Base-by-base conservation (phyloP, 768 basidiomycete genomes). In the Goffeauzyma gilvescens region DNA sequence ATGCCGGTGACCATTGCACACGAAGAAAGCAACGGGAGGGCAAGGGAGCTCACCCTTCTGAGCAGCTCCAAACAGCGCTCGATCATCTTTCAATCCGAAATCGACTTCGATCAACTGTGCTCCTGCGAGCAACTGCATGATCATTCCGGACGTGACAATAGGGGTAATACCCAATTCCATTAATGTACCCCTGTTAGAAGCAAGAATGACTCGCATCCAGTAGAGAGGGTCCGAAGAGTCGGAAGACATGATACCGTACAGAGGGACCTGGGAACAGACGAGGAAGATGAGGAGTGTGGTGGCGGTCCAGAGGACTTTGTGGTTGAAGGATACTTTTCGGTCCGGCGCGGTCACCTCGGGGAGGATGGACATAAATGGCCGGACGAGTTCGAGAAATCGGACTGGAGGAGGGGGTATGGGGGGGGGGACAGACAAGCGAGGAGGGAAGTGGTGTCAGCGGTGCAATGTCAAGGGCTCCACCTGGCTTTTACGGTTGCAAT, bases 181-280 rank as follows among this genome's bases (percentile, higher is more conserved):
- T 49, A 96, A 78, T 1, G 93, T 96, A 50, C 93, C 93, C 47
- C 90, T 76, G 69, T 96, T 96, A 6, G 86, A 93, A 18, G 93
- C 90, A 48, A 98, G 75, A 68, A 98, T 96, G 69, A 90, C 90
- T 67, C 90, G 83, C 81, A 95, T 87, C 93, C 90, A 96, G 71
- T 93, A 95, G 32, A 98, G 76, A 12, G 93, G 93, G 69, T 98
- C 90, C 42, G 86, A 86, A 53, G 87, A 93, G 72, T 98, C 90
- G 46, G 87, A 93, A 22, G 86, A 93, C 79, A 95, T 90, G 75
- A 98, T 96, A 50, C 93, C 93, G 66, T 96, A 98, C 35, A 98
- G 73, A 5, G 93, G 93, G 24, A 96, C 90, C 69, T 96, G 93
- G 21, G 89, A 95, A 73, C 90, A 96, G 50, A 96, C 90, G 60